Percentiles rank a stretch among this genome's conserved stretches.
These are phyloP conservation scores for Smittium mucronatum DNA, from an alignment of 371 early-diverging fungal genomes.

Conservation along the genomic window DNA sequence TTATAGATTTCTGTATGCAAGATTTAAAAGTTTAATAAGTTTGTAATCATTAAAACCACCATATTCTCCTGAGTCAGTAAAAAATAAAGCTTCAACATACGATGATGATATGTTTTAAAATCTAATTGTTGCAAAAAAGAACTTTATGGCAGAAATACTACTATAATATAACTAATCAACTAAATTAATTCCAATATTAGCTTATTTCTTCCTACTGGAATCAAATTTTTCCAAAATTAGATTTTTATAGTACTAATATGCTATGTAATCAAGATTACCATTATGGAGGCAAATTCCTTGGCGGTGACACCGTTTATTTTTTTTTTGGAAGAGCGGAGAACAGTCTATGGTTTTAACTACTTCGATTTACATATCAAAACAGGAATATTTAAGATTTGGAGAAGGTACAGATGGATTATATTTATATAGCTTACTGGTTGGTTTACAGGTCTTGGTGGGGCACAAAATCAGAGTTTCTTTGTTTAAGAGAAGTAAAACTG, in stretches of 20 bases:
- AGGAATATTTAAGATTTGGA: neutral
- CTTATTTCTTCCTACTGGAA: neutral
- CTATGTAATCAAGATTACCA: neutral
- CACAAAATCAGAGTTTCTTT: too few relatives aligned
- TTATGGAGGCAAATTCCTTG: neutral
- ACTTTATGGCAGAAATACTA: neutral
- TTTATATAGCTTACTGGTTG: too few relatives aligned
- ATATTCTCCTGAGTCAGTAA: neutral
- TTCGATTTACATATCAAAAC: neutral
- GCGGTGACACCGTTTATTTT: neutral
- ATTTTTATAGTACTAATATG: neutral
- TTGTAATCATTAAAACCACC: neutral
- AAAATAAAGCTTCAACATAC: neutral
- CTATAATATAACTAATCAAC: neutral
- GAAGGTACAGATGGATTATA: neutral
- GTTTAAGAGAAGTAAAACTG: neutral
- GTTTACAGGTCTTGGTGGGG: neutral
- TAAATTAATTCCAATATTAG: neutral
- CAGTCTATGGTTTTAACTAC: neutral
- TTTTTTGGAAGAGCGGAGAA: neutral
- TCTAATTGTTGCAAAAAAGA: neutral
- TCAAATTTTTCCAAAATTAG: neutral
- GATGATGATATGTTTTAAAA: neutral
- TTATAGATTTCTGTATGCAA: neutral
- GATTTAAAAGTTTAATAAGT: neutral